Base-by-base conservation (phyloP, 176 grass and related monocot genomes). In the Themeda triandra region DNA sequence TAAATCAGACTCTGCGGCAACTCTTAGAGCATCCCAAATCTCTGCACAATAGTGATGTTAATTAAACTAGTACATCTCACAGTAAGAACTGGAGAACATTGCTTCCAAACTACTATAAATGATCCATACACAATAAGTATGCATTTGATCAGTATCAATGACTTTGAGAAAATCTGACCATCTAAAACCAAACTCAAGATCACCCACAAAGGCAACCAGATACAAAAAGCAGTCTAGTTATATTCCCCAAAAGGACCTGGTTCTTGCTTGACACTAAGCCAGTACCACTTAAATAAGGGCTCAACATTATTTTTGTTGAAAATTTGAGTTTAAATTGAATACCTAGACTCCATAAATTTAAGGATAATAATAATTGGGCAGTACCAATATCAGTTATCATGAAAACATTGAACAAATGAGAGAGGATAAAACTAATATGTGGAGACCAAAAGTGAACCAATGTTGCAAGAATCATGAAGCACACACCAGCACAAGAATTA, bases 11-110 rank as follows among this genome's bases (percentile, higher is more conserved):
- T 95, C 93, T 63, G 93, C 77, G 15, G 89, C 93, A 83, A 90
- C 91, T 77, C 74, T 73, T 39, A 98, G 91, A 76, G 96, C 96
- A 86, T 98, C 96, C 96, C 96, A 98, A 82, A 98, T 98, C 83
- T 98, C 96, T 98, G 89, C 27, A 85, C 13, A 18, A 73, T 67
- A 27, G 40, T 32, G 69, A 66, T 75, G 70, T 63, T 72, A 30
- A 9, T 28, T 41, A 29, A 27, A 44, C 6, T 40, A 3, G 18
- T 10, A 1, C 6, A 6, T 63, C 40, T 12, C 24, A 67, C 7
- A 60, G 68, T 27, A 27, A 12, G 58, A 58, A 76, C 30, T 13
- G 11, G 8, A 33, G 33, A 11, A 65, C 48, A 15, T n/a, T 4
- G 49, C 11, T 44, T 72, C 32, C 13, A n/a, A n/a, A n/a, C n/a